Conservation (phyloP, 257 asterid species). For the Perilla frutescens region DNA sequence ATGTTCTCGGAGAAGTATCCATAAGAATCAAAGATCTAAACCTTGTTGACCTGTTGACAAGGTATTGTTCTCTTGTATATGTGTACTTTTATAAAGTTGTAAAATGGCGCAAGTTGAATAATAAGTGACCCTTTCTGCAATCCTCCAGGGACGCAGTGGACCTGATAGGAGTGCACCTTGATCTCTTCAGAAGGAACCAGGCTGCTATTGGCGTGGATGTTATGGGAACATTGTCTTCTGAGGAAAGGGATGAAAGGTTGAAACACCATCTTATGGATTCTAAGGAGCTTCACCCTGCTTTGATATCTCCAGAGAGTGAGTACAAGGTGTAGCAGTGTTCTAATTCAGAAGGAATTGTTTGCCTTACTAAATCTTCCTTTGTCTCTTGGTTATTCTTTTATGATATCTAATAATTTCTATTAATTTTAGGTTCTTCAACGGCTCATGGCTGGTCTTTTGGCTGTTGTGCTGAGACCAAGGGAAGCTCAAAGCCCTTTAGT, state of each 20-base stretch:
- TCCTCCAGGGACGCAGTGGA: conserved; percentile 81
- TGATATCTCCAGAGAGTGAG: conserved; percentile 97
- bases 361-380: conserved; percentile 1
- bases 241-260: conserved; percentile 97
- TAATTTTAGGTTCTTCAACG: conserved; percentile 79
- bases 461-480: conserved; percentile 89
- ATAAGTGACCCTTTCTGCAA: conserved; percentile 27
- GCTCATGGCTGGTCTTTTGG: conserved; percentile 91
- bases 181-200: conserved; percentile 91
- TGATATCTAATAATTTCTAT: conserved; percentile 41
- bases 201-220: conserved; percentile 90
- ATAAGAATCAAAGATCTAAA: conserved; percentile 81
- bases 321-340: conserved; percentile 95
- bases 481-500: conserved; percentile 94
- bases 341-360: conserved; percentile 44
- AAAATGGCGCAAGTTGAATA: conserved; percentile 20
- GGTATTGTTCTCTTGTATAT: conserved; percentile 47
- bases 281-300: conserved; percentile 98
- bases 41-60: conserved; percentile 91
- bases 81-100: conserved; percentile 18
- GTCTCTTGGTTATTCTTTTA: conserved; percentile 27
- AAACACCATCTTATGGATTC: conserved; percentile 83
- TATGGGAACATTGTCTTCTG: conserved; percentile 95
- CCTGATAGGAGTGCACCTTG: conserved; percentile 88
- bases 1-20: conserved; percentile 90